A percentile compares a stretch with the other conserved stretches of the same genome.
These are phyloP conservation scores for Diaporthe australafricana DNA, from an alignment of 2,329 filamentous ascomycete genomes.

Conservation along the genomic window DNA sequence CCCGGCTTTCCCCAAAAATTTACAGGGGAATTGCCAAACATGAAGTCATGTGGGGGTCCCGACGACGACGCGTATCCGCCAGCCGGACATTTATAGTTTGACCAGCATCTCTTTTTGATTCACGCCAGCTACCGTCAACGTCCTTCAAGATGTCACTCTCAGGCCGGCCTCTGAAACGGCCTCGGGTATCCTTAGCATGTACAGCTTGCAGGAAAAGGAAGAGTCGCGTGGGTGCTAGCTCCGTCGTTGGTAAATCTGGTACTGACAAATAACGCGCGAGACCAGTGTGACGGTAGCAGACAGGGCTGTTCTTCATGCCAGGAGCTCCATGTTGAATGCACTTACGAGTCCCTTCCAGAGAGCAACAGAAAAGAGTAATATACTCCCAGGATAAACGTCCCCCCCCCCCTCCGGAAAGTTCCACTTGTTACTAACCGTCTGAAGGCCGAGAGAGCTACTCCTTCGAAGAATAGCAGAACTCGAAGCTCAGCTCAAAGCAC, in stretches of 20 bases:
- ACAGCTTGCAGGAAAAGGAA: conserved; percentile 3
- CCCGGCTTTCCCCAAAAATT: too few relatives aligned
- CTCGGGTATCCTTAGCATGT: background rate
- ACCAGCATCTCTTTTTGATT: background rate
- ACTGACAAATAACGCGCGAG: background rate
- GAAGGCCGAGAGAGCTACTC: background rate
- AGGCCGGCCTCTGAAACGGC: background rate
- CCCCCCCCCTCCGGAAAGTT: rapidly evolving
- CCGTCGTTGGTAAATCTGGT: background rate
- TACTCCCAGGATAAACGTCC: background rate
- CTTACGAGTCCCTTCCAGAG: background rate
- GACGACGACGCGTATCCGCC: background rate
- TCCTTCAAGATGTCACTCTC: background rate
- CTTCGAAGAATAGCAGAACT: background rate
- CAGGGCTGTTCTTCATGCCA: background rate
- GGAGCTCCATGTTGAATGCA: background rate
- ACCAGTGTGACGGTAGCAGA: conserved; percentile 1
- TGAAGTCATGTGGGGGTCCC: background rate
- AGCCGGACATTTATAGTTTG: background rate
- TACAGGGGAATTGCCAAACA: too few relatives aligned
- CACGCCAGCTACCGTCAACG: background rate
- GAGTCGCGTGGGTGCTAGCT: background rate
- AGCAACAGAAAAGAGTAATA: background rate
- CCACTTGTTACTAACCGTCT: background rate
- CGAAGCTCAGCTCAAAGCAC: background rate